Evolutionary conservation across 75 land plant species (phyloP).

Genomic region (Sequoiadendron giganteum): DNA sequence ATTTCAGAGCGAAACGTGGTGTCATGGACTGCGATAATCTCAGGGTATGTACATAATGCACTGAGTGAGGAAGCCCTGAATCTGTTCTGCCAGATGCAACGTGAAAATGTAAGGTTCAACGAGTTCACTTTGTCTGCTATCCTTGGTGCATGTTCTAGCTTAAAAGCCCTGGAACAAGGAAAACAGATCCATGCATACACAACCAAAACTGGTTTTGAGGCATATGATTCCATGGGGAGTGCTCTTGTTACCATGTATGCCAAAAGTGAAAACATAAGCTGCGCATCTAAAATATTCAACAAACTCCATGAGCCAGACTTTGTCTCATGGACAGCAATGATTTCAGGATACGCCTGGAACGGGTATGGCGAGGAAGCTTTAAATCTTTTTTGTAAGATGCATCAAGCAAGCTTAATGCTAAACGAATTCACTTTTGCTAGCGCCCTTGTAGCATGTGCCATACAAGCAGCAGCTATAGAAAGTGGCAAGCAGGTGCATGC

Average conservation of each 20-base stretch:
- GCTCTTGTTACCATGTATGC: slow-evolving; percentile 14
- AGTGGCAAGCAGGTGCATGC: slow-evolving; percentile 12
- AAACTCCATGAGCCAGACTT: background rate
- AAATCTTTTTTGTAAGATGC: background rate
- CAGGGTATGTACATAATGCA: slow-evolving; percentile 16
- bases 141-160: background rate
- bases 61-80: background rate
- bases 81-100: slow-evolving; percentile 5
- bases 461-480: slow-evolving; percentile 13
- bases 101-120: background rate
- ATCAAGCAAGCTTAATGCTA: background rate
- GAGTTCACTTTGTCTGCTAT: slow-evolving; percentile 2
- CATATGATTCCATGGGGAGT: background rate
- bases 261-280: background rate
- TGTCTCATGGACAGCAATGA: background rate
- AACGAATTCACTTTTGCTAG: background rate
- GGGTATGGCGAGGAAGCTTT: slow-evolving; percentile 1
- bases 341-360: background rate
- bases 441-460: background rate
- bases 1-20: slow-evolving; percentile 7
- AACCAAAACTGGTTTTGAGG: background rate
- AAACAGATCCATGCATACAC: slow-evolving; percentile 11
- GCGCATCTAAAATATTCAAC: background rate
- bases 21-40: slow-evolving; percentile 16
- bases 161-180: background rate